Conservation (phyloP, 2,329 filamentous ascomycete genomes). For the Fusarium tanahbumbuense region DNA sequence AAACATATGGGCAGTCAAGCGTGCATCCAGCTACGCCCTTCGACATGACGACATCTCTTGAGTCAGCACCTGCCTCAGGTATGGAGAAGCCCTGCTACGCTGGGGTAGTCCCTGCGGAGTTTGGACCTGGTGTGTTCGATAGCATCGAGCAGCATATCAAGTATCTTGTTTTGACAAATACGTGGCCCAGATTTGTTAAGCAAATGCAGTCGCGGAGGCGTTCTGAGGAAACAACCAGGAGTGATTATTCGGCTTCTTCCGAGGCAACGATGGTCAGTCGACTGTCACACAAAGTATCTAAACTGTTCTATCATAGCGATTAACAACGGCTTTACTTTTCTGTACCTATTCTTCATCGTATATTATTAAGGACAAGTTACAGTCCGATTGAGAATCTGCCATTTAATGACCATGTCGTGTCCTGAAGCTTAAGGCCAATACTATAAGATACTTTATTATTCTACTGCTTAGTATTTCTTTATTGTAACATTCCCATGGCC, state of each 20-base stretch:
- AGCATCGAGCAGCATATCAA: constrained; percentile 69
- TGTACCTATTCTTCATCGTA: no score
- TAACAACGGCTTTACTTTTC: no score
- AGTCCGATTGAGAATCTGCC: no score
- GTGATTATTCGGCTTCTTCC: neutral
- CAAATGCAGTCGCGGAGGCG: neutral
- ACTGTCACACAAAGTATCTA: no score
- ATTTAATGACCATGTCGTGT: no score
- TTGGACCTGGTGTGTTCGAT: constrained; percentile 67
- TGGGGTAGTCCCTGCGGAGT: constrained; percentile 60
- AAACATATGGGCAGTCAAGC: constrained; percentile 53
- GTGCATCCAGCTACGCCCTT: constrained; percentile 56
- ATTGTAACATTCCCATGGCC: accelerated
- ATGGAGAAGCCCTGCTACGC: constrained; percentile 46
- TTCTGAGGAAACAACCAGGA: neutral
- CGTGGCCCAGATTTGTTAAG: constrained; percentile 65
- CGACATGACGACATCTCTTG: neutral
- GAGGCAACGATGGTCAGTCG: no score
- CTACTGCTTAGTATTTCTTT: neutral
- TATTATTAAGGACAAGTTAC: no score
- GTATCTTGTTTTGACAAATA: constrained; percentile 75
- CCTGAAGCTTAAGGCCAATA: no score
- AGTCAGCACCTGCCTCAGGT: neutral
- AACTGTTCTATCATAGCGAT: no score
- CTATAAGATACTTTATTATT: accelerated